These are phyloP conservation scores for Meyerozyma guilliermondii DNA, from an alignment of 1,139 yeast species.

Conservation along the genomic window DNA sequence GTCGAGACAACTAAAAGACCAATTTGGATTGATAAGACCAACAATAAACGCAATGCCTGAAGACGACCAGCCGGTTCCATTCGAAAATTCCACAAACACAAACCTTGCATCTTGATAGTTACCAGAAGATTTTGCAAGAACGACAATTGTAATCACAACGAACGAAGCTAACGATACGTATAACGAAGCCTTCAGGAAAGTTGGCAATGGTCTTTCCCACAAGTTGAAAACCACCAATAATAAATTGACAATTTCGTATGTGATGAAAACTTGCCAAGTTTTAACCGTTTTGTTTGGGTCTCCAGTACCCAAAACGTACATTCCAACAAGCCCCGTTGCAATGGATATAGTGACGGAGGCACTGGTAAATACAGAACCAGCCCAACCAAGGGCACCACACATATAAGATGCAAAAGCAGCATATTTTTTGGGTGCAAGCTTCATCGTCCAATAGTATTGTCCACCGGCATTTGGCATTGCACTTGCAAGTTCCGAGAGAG, in stretches of 20 bases:
- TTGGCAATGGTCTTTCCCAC: slow-evolving; percentile 54
- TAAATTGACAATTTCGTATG: slow-evolving; percentile 37
- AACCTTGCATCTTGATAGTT: slow-evolving; percentile 51
- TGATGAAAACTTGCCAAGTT: slow-evolving; percentile 56
- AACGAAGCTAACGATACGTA: slow-evolving; percentile 53
- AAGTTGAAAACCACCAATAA: slow-evolving; percentile 49
- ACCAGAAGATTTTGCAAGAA: slow-evolving; percentile 49
- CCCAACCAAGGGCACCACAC: slow-evolving; percentile 57
- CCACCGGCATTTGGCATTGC: slow-evolving; percentile 67
- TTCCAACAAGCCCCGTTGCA: slow-evolving; percentile 49
- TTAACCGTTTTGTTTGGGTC: slow-evolving; percentile 41
- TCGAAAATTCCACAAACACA: slow-evolving; percentile 57
- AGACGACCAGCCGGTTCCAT: slow-evolving; percentile 62
- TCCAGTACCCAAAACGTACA: slow-evolving; percentile 42
- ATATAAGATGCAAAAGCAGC: slow-evolving; percentile 49
- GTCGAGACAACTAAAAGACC: slow-evolving; percentile 67
- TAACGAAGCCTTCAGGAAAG: slow-evolving; percentile 46
- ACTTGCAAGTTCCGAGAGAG: slow-evolving; percentile 49
- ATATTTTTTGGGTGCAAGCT: slow-evolving; percentile 46
- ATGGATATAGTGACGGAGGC: slow-evolving; percentile 56
- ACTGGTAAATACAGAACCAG: slow-evolving; percentile 54
- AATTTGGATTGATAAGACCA: slow-evolving; percentile 62
- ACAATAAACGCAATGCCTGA: slow-evolving; percentile 60
- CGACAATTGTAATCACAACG: slow-evolving; percentile 50
- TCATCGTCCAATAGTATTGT: slow-evolving; percentile 61